These are phyloP conservation scores for Tardiomyces digboiensis DNA, from an alignment of 1,139 yeast genomes.

Conservation along the genomic window DNA sequence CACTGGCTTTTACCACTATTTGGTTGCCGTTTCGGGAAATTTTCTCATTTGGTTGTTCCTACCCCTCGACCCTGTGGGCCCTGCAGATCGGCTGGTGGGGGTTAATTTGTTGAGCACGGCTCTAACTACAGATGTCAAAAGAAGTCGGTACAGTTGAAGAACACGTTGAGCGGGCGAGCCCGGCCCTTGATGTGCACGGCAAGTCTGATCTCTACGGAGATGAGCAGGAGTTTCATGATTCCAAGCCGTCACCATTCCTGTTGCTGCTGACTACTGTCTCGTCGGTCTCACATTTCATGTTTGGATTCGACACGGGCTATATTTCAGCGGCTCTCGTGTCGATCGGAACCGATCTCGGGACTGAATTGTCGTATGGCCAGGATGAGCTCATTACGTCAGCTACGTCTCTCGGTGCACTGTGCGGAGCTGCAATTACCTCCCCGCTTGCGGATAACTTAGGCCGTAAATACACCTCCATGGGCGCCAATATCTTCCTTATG, in stretches of 20 bases:
- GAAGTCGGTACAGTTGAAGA: background rate
- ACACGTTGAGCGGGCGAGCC: background rate
- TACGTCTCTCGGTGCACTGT: conserved; percentile 83
- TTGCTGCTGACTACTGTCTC: conserved; percentile 9
- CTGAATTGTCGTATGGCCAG: conserved; percentile 53
- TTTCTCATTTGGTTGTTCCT: too few relatives aligned
- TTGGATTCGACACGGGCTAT: conserved; percentile 37
- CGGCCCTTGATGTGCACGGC: background rate
- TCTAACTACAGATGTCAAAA: background rate
- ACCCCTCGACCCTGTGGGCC: too few relatives aligned
- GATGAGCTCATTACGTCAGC: conserved; percentile 93
- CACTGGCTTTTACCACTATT: too few relatives aligned
- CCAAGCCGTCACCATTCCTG: background rate
- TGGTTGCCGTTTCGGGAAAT: too few relatives aligned
- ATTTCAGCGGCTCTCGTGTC: conserved; percentile 84
- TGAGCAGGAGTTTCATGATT: background rate
- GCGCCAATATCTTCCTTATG: conserved; percentile 69
- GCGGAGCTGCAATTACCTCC: conserved; percentile 74
- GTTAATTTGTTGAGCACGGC: too few relatives aligned
- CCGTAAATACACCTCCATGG: conserved; percentile 68
- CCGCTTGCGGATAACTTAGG: conserved; percentile 72
- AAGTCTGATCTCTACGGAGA: background rate
- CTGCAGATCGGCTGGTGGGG: too few relatives aligned
- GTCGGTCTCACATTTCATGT: conserved; percentile 13
- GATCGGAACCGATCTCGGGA: conserved; percentile 59